Evolutionary conservation across 495 filamentous ascomycete genomes (phyloP).

Genomic region (Neurospora sp.): DNA sequence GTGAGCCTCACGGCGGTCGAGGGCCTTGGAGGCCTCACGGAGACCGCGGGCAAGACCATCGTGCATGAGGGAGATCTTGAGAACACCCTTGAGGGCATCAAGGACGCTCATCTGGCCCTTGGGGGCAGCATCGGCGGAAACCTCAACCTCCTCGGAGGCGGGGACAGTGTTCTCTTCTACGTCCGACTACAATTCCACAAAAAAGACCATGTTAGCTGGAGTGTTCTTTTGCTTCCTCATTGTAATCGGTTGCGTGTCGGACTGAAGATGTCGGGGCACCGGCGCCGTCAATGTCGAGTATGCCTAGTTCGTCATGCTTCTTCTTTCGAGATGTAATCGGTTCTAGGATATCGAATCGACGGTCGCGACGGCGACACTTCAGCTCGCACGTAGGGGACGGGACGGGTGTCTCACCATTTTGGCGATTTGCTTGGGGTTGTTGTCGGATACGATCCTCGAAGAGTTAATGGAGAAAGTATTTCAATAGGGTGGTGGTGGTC

Average conservation of each 20-base stretch:
- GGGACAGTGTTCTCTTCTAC: conserved; percentile 72
- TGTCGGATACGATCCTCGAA: conserved; percentile 47
- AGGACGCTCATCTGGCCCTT: conserved; percentile 96
- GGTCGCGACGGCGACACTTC: background rate
- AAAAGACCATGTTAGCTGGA: conserved; percentile 14
- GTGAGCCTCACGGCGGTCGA: conserved; percentile 95
- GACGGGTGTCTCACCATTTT: conserved; percentile 42
- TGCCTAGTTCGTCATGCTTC: background rate
- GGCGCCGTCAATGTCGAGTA: background rate
- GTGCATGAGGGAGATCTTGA: conserved; percentile 98
- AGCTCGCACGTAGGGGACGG: background rate
- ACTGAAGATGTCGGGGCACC: background rate
- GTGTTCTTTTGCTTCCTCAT: background rate
- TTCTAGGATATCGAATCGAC: background rate
- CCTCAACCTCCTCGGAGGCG: conserved; percentile 82
- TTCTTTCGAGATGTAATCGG: background rate
- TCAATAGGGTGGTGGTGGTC: background rate
- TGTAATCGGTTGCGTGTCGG: background rate
- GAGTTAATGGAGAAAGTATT: conserved; percentile 21
- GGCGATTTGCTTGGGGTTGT: conserved; percentile 27
- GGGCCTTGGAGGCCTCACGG: conserved; percentile 93
- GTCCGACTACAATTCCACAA: conserved; percentile 39
- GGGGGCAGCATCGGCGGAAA: conserved; percentile 66
- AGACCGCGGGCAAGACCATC: conserved; percentile 97
- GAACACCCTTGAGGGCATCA: conserved; percentile 93